These are phyloP conservation scores for Verticillium tricorpus DNA, from an alignment of 2,329 filamentous ascomycete genomes.

Conservation along the genomic window DNA sequence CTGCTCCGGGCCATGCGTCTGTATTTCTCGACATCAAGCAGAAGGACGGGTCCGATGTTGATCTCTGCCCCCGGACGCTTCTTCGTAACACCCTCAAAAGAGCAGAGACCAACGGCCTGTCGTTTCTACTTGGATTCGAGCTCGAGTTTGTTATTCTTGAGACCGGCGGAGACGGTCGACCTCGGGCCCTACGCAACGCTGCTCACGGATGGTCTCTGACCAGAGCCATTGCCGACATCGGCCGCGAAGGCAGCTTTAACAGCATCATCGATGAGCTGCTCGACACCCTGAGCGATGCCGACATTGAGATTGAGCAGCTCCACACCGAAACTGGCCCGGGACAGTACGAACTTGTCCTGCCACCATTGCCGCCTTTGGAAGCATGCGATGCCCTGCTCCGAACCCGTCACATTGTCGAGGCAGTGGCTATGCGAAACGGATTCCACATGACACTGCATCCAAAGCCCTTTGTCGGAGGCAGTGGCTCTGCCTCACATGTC, in stretches of 20 bases:
- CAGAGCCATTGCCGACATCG: conserved; percentile 30
- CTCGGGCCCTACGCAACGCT: conserved; percentile 42
- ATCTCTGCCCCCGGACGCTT: conserved; percentile 61
- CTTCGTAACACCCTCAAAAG: conserved; percentile 50
- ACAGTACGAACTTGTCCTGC: conserved; percentile 74
- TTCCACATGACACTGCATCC: conserved; percentile 70
- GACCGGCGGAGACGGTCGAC: conserved; percentile 26
- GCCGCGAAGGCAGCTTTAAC: conserved; percentile 14
- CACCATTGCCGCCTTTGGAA: conserved; percentile 55
- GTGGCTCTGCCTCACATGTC: conserved; percentile 64
- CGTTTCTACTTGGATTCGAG: conserved; percentile 73
- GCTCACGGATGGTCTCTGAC: conserved; percentile 70
- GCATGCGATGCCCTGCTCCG: conserved; percentile 70
- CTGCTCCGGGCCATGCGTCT: conserved; percentile 56
- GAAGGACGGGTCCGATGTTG: conserved; percentile 42
- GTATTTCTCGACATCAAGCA: conserved; percentile 64
- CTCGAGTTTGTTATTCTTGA: conserved; percentile 72
- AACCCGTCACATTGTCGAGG: conserved; percentile 63
- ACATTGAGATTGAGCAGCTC: conserved; percentile 65
- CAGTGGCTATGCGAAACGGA: conserved; percentile 56
- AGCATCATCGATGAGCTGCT: conserved; percentile 56
- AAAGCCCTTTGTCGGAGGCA: conserved; percentile 53
- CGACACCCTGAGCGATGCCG: conserved; percentile 33
- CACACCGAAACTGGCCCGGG: conserved; percentile 70
- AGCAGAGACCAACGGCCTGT: conserved; percentile 47